These are phyloP conservation scores for Dictyostelium firmibasis DNA, from an alignment of 78 protist species.

Conservation along the genomic window DNA sequence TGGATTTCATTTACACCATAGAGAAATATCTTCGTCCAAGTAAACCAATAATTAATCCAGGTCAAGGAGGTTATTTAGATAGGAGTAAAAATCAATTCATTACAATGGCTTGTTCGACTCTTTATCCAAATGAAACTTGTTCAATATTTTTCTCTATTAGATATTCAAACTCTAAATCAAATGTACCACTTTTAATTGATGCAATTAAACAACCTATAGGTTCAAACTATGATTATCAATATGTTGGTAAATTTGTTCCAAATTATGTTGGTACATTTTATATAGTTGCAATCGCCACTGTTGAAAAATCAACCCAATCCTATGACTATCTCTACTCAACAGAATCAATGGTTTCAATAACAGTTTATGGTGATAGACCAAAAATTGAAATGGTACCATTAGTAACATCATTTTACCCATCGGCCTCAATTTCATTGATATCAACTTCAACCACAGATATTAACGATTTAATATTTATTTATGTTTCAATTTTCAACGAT, in stretches of 20 bases:
- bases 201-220: not conserved
- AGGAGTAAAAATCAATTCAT: not conserved
- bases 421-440: not conserved
- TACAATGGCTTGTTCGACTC: not conserved
- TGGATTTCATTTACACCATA: not conserved
- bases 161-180: not conserved
- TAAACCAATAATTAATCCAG: not conserved
- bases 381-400: not conserved
- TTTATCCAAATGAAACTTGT: not conserved
- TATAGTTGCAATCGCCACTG: not conserved
- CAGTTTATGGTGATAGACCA: not conserved
- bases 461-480: not conserved
- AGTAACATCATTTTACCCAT: not conserved
- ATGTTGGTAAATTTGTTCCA: not conserved
- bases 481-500: not conserved
- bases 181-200: not conserved
- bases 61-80: not conserved
- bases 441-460: not conserved
- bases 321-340: not conserved
- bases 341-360: not conserved
- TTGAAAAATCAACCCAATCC: not conserved
- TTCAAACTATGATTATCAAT: not conserved
- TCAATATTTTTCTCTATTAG: not conserved
- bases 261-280: not conserved
- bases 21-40: not conserved